These are phyloP conservation scores for Abrus pulchellus DNA, from an alignment of 306 rosid species.

Conservation along the genomic window DNA sequence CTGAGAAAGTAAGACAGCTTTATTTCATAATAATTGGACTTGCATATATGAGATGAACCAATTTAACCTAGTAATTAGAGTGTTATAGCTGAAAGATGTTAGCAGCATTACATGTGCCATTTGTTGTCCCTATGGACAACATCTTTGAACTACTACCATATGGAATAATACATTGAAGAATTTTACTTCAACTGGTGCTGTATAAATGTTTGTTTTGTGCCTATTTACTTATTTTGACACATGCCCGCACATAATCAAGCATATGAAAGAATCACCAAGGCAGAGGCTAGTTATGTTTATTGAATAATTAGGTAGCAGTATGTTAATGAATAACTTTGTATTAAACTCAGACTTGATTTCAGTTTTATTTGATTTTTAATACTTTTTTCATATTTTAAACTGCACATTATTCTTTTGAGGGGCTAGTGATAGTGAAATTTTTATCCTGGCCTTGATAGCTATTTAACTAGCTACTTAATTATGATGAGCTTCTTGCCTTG, in stretches of 20 bases:
- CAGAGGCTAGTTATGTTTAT: neutral
- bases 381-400: neutral
- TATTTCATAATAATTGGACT: constrained; percentile 22
- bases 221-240: constrained; percentile 12
- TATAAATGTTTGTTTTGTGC: neutral
- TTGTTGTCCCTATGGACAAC: constrained; percentile 4
- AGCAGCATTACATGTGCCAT: constrained; percentile 3
- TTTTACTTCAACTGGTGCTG: neutral
- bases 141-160: neutral
- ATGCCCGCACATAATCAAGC: neutral
- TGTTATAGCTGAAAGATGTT: constrained; percentile 30
- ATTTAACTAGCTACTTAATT: neutral
- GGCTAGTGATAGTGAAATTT: neutral
- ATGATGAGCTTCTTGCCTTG: constrained; percentile 20
- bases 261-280: constrained; percentile 10
- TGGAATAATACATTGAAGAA: neutral
- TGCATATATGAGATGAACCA: neutral
- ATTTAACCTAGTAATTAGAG: neutral
- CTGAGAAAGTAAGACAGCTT: constrained; percentile 68
- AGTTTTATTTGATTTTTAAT: neutral
- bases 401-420: constrained; percentile 12
- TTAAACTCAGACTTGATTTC: neutral
- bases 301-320: neutral
- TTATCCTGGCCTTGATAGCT: neutral
- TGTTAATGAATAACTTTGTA: neutral